Evolutionary conservation across 768 basidiomycete species (phyloP), one percentile per base, ranked within the genome.

Genomic region (Pleurotus platypus): DNA sequence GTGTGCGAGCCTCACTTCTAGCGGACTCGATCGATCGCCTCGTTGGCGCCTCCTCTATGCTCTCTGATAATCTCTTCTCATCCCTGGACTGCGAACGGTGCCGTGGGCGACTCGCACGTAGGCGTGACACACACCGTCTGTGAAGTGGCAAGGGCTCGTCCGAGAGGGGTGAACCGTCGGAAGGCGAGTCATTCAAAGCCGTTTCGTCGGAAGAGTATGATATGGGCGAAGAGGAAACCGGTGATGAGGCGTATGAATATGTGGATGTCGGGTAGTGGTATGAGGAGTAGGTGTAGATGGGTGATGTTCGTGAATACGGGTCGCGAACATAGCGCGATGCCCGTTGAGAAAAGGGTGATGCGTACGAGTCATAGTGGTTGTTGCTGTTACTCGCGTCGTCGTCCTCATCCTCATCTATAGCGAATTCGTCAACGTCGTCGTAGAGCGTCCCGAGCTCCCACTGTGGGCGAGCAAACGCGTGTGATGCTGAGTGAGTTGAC

Each of bases 341-440:
- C 39, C 35, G 39, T 26, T 37, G 49, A 50, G 58, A 49, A 18
- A 57, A 47, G 46, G 58, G 56, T 42, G 61, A 7, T 27, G 27
- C 53, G 11, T 60, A 61, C 51, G 37, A 40, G 42, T 48, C 56
- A 16, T 59, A 53, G 27, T 51, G 47, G 55, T 49, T 57, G 56
- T 63, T 5, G 55, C 58, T 64, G 60, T 56, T 60, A 11, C 57
- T 55, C 47, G 69, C 66, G 57, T 61, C 35, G 57, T 60, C 69
- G 22, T 62, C 63, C 22, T 70, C 69, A 7, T 62, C 64, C 15
- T 66, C 65, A 40, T 60, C 64, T 0, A 66, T 51, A 48, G 49
- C 61, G 49, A 66, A 66, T 38, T 61, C 61, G 9, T 67, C 65
- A 11, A 71, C 69, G 16, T 73, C 69, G 46, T 71, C 70, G 26